phyloP scores from a whole-genome alignment of 345 rosid species.

The Acer yangbiense region DNA sequence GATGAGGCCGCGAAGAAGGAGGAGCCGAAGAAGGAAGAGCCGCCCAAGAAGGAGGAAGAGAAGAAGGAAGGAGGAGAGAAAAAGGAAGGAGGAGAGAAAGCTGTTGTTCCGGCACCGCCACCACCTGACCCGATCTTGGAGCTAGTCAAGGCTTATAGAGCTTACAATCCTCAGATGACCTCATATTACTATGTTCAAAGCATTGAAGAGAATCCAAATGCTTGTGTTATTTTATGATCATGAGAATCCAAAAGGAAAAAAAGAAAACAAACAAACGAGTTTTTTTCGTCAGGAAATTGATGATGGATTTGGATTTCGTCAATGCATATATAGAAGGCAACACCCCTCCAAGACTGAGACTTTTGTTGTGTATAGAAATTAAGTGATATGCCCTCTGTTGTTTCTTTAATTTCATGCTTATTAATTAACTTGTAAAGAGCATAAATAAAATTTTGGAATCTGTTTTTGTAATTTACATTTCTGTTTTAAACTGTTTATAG shows the following conservation, averaged over 20 bases:
- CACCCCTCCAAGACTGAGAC: constrained; percentile 16
- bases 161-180: constrained; percentile 78
- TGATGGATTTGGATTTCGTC: constrained; percentile 36
- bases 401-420: constrained; percentile 11
- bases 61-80: constrained; percentile 50
- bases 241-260: no score
- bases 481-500: no score
- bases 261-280: neutral
- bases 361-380: constrained; percentile 28
- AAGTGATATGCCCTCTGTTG: constrained; percentile 16
- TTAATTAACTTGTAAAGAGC: constrained; percentile 19
- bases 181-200: constrained; percentile 76
- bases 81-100: constrained; percentile 21
- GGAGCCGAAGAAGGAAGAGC: constrained; percentile 35
- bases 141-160: constrained; percentile 80
- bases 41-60: constrained; percentile 27
- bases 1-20: constrained; percentile 61
- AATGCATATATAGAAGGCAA: constrained; percentile 23
- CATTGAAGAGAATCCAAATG: constrained; percentile 95
- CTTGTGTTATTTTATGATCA: constrained; percentile 75
- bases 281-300: neutral
- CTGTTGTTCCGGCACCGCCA: constrained; percentile 23
- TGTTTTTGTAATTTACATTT: no score
- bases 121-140: constrained; percentile 66
- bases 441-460: constrained; percentile 29